Percentiles rank a stretch among this genome's conserved stretches.
Conservation (phyloP, 345 rosid species). For the Firmiana major region DNA sequence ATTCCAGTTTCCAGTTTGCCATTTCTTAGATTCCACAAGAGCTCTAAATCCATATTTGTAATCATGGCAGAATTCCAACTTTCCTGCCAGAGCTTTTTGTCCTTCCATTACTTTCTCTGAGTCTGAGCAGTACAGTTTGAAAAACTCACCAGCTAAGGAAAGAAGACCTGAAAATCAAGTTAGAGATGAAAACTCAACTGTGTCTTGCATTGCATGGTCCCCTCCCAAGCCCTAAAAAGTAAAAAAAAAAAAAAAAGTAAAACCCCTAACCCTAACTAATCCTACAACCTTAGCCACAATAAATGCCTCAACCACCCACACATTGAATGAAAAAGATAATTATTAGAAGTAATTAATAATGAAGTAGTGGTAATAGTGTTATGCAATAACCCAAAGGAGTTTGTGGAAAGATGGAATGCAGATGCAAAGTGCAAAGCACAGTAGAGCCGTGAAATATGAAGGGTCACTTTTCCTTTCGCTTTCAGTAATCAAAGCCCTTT, state of each 20-base stretch:
- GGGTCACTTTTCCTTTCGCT: conserved; percentile 37
- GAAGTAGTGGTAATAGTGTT: neutral
- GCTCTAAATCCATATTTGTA: neutral
- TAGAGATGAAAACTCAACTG: conserved; percentile 21
- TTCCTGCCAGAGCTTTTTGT: conserved; percentile 18
- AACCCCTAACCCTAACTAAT: conserved; percentile 19
- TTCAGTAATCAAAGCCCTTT: conserved; percentile 32
- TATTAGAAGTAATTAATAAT: neutral
- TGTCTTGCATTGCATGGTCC: conserved; percentile 41
- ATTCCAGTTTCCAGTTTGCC: neutral
- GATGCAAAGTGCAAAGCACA: neutral
- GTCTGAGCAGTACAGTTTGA: neutral
- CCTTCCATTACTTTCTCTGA: conserved; percentile 12
- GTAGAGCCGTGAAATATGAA: neutral
- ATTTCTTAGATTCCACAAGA: neutral
- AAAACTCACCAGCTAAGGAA: conserved; percentile 13
- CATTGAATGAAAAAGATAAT: neutral
- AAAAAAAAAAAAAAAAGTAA: too few relatives aligned
- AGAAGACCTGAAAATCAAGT: conserved; percentile 21
- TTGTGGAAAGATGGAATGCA: neutral
- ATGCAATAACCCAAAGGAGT: neutral
- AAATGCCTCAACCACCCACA: conserved; percentile 30
- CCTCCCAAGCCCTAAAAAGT: neutral
- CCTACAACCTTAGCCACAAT: conserved; percentile 13
- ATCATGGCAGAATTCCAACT: neutral